Conservation (phyloP, 352 stramenopile species). For the Phytophthora quininea region DNA sequence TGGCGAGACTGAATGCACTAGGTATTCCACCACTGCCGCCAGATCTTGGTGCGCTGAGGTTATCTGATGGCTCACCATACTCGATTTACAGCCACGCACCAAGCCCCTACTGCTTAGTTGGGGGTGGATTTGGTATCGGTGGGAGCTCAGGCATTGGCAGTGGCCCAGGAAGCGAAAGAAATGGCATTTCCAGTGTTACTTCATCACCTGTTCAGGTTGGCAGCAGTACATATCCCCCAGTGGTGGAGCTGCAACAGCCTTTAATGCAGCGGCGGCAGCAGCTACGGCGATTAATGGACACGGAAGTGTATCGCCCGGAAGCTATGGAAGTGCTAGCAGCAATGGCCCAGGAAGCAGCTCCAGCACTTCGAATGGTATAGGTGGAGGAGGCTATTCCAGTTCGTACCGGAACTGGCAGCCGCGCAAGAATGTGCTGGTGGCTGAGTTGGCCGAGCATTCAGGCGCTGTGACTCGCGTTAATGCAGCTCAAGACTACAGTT, state of each 20-base stretch:
- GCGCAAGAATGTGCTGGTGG: slow-evolving; percentile 83
- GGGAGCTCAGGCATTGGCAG: slow-evolving; percentile 16
- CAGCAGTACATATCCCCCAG: slow-evolving; percentile 36
- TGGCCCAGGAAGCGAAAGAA: slow-evolving; percentile 37
- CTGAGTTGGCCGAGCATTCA: slow-evolving; percentile 92
- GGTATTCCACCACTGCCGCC: slow-evolving; percentile 92
- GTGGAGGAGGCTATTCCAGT: slow-evolving; percentile 44
- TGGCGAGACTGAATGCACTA: slow-evolving; percentile 91
- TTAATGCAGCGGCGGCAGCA: slow-evolving; percentile 30
- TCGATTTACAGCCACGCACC: slow-evolving; percentile 83
- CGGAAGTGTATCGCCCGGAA: slow-evolving; percentile 32
- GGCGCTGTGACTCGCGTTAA: slow-evolving; percentile 93
- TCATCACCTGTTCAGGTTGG: slow-evolving; percentile 35
- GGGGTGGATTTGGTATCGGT: slow-evolving; percentile 17
- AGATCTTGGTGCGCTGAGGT: slow-evolving; percentile 85
- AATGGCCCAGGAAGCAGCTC: slow-evolving; percentile 29
- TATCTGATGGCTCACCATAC: slow-evolving; percentile 66
- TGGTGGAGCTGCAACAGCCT: slow-evolving; percentile 18
- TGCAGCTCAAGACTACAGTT: slow-evolving; percentile 95
- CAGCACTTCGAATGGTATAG: slow-evolving; percentile 32
- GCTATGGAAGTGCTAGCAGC: slow-evolving; percentile 31
- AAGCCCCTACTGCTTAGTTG: slow-evolving; percentile 60
- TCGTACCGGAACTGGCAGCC: slow-evolving; percentile 84
- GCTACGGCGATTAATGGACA: slow-evolving; percentile 40
- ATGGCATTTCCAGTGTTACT: slow-evolving; percentile 27